Base-by-base conservation (phyloP, 192 early-diverging fungal genomes). In the Coemansia javaensis region DNA sequence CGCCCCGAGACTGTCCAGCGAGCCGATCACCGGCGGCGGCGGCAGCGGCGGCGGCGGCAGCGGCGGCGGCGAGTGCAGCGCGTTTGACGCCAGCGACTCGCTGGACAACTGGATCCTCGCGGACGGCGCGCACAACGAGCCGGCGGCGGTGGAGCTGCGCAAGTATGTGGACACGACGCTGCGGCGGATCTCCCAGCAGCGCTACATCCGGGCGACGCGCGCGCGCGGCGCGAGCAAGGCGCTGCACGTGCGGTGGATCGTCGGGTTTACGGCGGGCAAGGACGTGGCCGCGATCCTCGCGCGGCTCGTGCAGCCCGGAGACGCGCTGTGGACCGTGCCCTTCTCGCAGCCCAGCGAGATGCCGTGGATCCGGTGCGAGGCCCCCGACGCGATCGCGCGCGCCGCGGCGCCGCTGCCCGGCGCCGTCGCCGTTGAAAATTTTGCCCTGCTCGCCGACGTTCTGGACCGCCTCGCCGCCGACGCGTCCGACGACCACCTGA, bases 71-170 rank as follows among this genome's bases (percentile, higher is more conserved):
- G 49, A 36, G 27, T 41, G 38, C 11, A 15, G 40, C 33, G 7
- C 46, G 32, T 24, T 39, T 5, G 50, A 63, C 13, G 41, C 24
- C 15, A 13, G 24, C 24, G 56, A 55, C 13, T 24, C 40, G 30
- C 54, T 81, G 1, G 51, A 60, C 23, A 59, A 50, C 10, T 53
- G 58, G 56, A 47, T 97, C n/a, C 69, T 94, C 7, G 77, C 90
- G 0, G 94, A 97, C 54, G 94, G 94, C 11, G 91, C 92, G 4
- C 94, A 97, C 60, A 97, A 97, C 63, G 71, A 75, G 32, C 79
- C 79, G 7, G 91, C 88, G 0, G 84, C 85, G 0, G 40, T 47
- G n/a, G 82, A 66, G 18, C 64, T 97, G 21, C 53, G 82, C 9
- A 68, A 59, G 1, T 93, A 84, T 66, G 63, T 94, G 7, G 79